Evolutionary conservation across 176 grass and related monocot species (phyloP).

Genomic region (Hordeum vulgare): MorexV3_pseudomolecules_assembly NC_058519.1:25876885-25877384

Average conservation of each 20-base stretch:
- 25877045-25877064: constrained; percentile 27
- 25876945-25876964: constrained; percentile 59
- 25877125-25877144: constrained; percentile 70
- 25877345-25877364: constrained; percentile 22
- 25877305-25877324: constrained; percentile 19
- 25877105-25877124: constrained; percentile 46
- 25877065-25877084: constrained; percentile 37
- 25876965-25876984: constrained; percentile 83
- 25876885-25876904: background rate
- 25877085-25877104: background rate
- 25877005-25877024: constrained; percentile 37
- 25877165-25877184: constrained; percentile 51
- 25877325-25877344: constrained; percentile 16
- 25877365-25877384: constrained; percentile 42
- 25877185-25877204: constrained; percentile 33
- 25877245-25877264: constrained; percentile 34
- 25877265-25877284: constrained; percentile 40
- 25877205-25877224: constrained; percentile 14
- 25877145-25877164: constrained; percentile 67
- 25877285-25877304: background rate
- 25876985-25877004: constrained; percentile 59
- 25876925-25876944: background rate
- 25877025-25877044: constrained; percentile 43
- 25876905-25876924: background rate
- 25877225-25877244: constrained; percentile 31